Percentiles rank a stretch among this genome's conserved stretches.
Evolutionary conservation across 352 stramenopile species (phyloP).

Genomic region (Vaucheria bursata): DNA sequence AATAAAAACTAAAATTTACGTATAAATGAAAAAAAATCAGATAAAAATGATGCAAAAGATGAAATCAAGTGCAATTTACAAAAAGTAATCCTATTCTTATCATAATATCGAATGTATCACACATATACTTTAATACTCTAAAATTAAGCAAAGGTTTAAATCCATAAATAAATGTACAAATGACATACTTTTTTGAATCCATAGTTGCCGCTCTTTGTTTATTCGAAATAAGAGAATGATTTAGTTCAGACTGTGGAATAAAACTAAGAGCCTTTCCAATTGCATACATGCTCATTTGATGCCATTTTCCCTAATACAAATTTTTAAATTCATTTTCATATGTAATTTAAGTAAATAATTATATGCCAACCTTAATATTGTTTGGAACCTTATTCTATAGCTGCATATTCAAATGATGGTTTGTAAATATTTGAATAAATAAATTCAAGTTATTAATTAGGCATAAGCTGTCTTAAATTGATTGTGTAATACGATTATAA

Average conservation of each 20-base stretch:
- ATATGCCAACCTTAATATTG: background rate
- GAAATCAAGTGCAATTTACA: background rate
- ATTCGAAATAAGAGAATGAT: conserved; percentile 16
- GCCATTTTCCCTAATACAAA: conserved; percentile 6
- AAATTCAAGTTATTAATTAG: too few species aligned
- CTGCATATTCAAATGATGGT: background rate
- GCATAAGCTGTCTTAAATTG: too few species aligned
- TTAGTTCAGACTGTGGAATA: conserved; percentile 17
- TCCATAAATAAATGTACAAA: background rate
- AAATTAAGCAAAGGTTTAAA: background rate
- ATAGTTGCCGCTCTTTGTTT: conserved; percentile 2
- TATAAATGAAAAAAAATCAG: background rate
- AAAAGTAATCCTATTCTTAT: too few species aligned
- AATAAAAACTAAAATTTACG: background rate
- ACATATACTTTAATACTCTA: background rate
- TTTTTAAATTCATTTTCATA: background rate
- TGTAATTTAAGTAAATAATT: background rate
- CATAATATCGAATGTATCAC: background rate
- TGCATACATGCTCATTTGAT: conserved; percentile 25
- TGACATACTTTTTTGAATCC: conserved; percentile 30
- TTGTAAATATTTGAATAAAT: too few species aligned
- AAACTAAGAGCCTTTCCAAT: conserved; percentile 33
- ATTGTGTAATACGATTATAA: too few species aligned
- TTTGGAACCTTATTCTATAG: background rate
- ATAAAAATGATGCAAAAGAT: background rate